Conservation (phyloP, 1,139 yeast genomes). For the Magnusiomyces sp. region DNA sequence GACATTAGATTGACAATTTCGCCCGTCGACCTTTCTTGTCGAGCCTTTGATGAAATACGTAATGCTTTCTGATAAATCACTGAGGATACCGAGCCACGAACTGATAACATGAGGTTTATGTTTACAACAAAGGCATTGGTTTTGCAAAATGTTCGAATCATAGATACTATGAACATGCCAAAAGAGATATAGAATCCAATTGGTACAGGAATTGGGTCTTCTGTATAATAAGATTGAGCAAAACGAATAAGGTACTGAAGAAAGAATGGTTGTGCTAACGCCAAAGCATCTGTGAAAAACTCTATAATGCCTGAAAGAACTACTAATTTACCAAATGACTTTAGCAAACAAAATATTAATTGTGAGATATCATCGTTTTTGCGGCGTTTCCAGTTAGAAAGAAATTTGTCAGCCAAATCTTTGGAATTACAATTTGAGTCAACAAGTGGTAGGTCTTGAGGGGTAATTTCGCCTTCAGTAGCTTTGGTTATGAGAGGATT, state of each 20-base stretch:
- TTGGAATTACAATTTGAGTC: constrained; percentile 54
- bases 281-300: constrained; percentile 54
- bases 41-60: constrained; percentile 69
- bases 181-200: constrained; percentile 74
- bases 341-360: constrained; percentile 47
- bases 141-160: constrained; percentile 72
- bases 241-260: constrained; percentile 64
- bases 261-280: constrained; percentile 78
- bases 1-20: constrained; percentile 73
- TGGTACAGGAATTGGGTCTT: constrained; percentile 42
- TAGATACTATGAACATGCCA: constrained; percentile 70
- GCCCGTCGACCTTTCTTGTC: constrained; percentile 71
- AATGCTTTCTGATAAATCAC: constrained; percentile 73
- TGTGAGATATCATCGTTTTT: constrained; percentile 44
- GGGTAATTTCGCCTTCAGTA: constrained; percentile 55
- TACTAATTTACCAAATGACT: constrained; percentile 59
- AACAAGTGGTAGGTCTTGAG: constrained; percentile 68
- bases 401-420: constrained; percentile 40
- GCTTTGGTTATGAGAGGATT: constrained; percentile 75
- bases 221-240: constrained; percentile 56
- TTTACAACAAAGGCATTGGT: constrained; percentile 55
- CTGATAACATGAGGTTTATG: constrained; percentile 30
- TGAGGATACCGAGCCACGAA: constrained; percentile 58
- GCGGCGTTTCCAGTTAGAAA: constrained; percentile 48
- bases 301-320: constrained; percentile 62